Evolutionary conservation across 1,284 basidiomycete species (phyloP).

Genomic region (Moniliella sp.): DNA sequence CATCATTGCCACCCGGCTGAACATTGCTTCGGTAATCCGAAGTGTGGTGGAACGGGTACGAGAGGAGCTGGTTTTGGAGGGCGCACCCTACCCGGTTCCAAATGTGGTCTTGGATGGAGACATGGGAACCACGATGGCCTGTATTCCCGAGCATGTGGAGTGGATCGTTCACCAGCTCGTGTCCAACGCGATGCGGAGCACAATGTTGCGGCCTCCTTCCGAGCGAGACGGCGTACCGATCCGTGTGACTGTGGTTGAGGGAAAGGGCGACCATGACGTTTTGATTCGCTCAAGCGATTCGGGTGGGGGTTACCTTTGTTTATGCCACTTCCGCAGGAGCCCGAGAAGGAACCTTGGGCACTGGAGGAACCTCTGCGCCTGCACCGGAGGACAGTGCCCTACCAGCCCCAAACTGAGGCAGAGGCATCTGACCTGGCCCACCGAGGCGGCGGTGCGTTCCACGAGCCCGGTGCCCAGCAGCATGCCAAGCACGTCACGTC

Average conservation of each 20-base stretch:
- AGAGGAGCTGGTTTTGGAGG: slow-evolving; percentile 35
- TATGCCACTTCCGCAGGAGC: too few species aligned
- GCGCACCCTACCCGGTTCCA: slow-evolving; percentile 39
- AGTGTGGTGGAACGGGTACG: slow-evolving; percentile 40
- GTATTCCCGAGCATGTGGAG: slow-evolving; percentile 63
- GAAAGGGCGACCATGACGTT: slow-evolving; percentile 20
- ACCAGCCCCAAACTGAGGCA: too few species aligned
- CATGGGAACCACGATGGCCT: slow-evolving; percentile 51
- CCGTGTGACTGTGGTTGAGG: slow-evolving; percentile 24
- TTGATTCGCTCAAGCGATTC: slow-evolving; percentile 24
- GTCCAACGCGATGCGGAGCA: slow-evolving; percentile 45
- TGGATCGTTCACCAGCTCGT: slow-evolving; percentile 68
- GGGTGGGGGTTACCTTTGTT: too few species aligned
- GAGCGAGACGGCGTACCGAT: slow-evolving; percentile 8
- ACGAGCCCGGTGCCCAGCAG: too few species aligned
- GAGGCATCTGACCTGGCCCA: too few species aligned
- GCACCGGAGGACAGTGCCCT: too few species aligned
- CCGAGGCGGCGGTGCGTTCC: too few species aligned
- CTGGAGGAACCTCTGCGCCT: too few species aligned
- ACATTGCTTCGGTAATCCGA: slow-evolving; percentile 38
- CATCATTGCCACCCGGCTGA: slow-evolving; percentile 58
- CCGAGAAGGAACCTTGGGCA: too few species aligned
- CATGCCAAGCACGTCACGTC: too few species aligned
- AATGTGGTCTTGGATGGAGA: slow-evolving; percentile 55
- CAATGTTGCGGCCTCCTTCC: slow-evolving; percentile 8